Base-by-base conservation (phyloP, 257 asterid species). In the Scutellaria galericulata region DNA sequence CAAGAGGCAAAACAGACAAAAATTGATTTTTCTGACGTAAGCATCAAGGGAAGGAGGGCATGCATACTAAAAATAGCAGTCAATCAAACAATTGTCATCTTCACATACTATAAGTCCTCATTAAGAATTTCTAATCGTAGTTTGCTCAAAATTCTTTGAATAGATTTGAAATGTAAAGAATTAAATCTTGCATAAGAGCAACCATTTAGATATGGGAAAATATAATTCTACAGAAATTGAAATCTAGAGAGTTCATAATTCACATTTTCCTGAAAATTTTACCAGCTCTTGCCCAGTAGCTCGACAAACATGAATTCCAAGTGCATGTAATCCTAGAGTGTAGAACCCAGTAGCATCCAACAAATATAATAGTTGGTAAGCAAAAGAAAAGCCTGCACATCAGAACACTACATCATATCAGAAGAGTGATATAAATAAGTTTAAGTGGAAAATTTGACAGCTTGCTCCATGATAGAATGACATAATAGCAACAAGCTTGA, bases 261-360 rank as follows among this genome's bases (percentile, higher is more conserved):
- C 42, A 70, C 54, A 63, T 66, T 44, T 53, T 75, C 72, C 53
- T 18, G 20, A 58, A 75, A 46, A 58, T 52, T 77, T 44, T 87
- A 95, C 98, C 97, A 95, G 80, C 78, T 92, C 99, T 80, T 95
- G 99, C 51, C 99, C 99, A 68, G 99, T 95, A 27, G 99, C 98
- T 80, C 98, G 96, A 67, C 98, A 95, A 76, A 95, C 97, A 82
- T 95, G 94, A 78, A 95, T 82, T 7, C 94, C 96, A 72, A 95
- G 89, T 55, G 92, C 98, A 80, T 92, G 98, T 68, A 95, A 81
- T 80, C 97, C 98, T 48, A 86, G 68, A 51, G 92, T 81, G 83
- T 92, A 92, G 84, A 95, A 95, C 76, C 98, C 97, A 42, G 97
- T 95, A 68, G 99, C 97, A 78, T 95, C 97, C 90, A 95, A 76